Evolutionary conservation across 495 filamentous ascomycete genomes (phyloP), one percentile per base, ranked within the genome.

Genomic region (Aspergillus indologenus): DNA sequence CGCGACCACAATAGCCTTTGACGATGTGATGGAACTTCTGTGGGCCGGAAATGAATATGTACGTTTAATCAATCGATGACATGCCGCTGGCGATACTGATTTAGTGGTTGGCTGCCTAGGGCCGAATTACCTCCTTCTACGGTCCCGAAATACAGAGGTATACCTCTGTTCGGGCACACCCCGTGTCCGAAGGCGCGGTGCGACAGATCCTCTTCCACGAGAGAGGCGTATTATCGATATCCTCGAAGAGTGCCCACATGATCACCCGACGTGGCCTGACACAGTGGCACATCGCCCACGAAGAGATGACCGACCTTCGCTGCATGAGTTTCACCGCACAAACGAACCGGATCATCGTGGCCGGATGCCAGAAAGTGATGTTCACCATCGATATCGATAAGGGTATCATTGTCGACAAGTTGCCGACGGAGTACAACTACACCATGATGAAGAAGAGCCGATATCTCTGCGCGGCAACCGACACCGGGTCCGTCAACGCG

Each of bases 301-400:
- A 86, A 12, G 85, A 87, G 51, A 95, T 98, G 85, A 80, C 80
- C 52, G 88, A 96, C 60, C 78, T 97, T 49, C 83, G 83, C 45
- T 96, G 94, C 71, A 96, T 98, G 91, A 92, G 88, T 66, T 97
- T 95, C 69, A 92, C 91, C 6, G 90, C 88, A 20, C 90, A 90
- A 65, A 87, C 85, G 6, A 88, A 88, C 23, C 88, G 96, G 61
- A 86, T 98, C 23, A 77, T 99, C 1, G 88, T 92, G 14, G 94
- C 91, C 18, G 94, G 94, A 31, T 85, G 83, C 61, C 92, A 98
- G 68, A 83, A 85, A 31, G 83, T 79, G 43, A 96, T 99, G 92
- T 88, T 96, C 65, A 87, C 86, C 3, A 84, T 99, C 46, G 92
- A 99, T 68, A 85, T 94, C 12, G 85, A 90, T 54, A 96, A 92